A percentile compares a stretch with the other conserved stretches of the same genome.
phyloP scores from a whole-genome alignment of 106 monocot genomes.

The Apostasia shenzhenica region DNA sequence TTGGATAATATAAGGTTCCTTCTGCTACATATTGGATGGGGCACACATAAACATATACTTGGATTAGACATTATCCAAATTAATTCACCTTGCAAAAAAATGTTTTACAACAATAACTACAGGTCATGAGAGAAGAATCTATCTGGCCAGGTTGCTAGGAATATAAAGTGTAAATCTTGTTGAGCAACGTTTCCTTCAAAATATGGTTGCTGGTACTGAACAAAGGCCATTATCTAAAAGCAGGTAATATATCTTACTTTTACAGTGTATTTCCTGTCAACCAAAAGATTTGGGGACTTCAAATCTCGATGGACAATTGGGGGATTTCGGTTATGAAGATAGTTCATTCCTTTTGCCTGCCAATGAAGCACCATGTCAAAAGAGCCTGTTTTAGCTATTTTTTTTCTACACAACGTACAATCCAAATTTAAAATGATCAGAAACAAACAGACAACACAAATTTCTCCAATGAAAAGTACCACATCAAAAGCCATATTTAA shows the following conservation, averaged over 20 bases:
- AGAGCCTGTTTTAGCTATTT: neutral
- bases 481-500: slow-evolving; percentile 96
- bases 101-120: no score
- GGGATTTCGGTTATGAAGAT: slow-evolving; percentile 88
- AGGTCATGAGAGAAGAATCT: no score
- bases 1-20: no score
- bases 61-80: no score
- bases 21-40: no score
- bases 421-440: neutral
- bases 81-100: no score
- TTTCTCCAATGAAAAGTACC: slow-evolving; percentile 33
- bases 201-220: neutral
- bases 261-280: slow-evolving; percentile 94
- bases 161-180: neutral
- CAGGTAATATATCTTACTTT: slow-evolving; percentile 46
- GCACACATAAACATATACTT: no score
- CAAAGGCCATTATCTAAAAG: neutral
- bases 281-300: slow-evolving; percentile 98
- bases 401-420: neutral
- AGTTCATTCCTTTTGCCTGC: slow-evolving; percentile 99
- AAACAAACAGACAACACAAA: slow-evolving; percentile 1
- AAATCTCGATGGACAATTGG: slow-evolving; percentile 99
- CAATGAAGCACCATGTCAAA: neutral
- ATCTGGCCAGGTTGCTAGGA: no score
- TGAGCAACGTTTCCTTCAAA: neutral